These are phyloP conservation scores for Astrephomene gubernaculifera DNA, from an alignment of 139 green algal genomes.

Conservation along the genomic window DNA sequence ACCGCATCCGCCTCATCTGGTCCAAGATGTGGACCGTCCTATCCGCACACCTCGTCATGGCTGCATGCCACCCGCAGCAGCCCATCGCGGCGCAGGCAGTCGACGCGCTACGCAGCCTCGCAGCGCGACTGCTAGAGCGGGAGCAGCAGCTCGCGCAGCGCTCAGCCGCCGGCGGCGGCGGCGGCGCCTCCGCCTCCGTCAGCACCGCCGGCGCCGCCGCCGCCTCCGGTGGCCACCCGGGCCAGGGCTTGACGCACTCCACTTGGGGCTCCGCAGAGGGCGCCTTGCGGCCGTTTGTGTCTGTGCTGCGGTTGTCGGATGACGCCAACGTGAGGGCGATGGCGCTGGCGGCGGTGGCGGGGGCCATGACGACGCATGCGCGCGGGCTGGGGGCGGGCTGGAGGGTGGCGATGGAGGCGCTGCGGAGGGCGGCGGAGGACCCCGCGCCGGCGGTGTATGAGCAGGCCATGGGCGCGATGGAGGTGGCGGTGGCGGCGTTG, in stretches of 20 bases:
- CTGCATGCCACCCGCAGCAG: conserved; percentile 78
- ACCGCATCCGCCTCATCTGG: conserved; percentile 91
- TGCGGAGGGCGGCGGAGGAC: conserved; percentile 73
- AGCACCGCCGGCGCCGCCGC: neutral
- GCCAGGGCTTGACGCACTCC: conserved; percentile 5
- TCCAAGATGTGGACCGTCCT: conserved; percentile 87
- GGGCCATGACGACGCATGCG: conserved; percentile 51
- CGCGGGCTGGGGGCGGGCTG: conserved; percentile 74
- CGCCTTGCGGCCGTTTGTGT: conserved; percentile 90
- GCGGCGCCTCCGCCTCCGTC: neutral
- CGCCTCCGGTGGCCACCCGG: neutral
- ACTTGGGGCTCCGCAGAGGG: conserved; percentile 74
- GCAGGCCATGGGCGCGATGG: conserved; percentile 71
- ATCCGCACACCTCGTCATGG: conserved; percentile 84
- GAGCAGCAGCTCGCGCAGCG: neutral
- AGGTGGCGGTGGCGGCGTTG: conserved; percentile 70
- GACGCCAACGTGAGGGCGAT: conserved; percentile 80
- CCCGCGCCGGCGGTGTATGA: conserved; percentile 58
- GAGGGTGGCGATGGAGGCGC: conserved; percentile 68
- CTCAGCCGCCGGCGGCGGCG: neutral
- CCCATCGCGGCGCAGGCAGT: conserved; percentile 78
- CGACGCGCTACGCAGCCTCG: conserved; percentile 81
- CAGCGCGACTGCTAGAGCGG: conserved; percentile 28
- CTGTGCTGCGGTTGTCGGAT: conserved; percentile 84
- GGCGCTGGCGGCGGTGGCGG: conserved; percentile 78